phyloP scores from a whole-genome alignment of 768 basidiomycete species.

The Suillus sp. region DNA sequence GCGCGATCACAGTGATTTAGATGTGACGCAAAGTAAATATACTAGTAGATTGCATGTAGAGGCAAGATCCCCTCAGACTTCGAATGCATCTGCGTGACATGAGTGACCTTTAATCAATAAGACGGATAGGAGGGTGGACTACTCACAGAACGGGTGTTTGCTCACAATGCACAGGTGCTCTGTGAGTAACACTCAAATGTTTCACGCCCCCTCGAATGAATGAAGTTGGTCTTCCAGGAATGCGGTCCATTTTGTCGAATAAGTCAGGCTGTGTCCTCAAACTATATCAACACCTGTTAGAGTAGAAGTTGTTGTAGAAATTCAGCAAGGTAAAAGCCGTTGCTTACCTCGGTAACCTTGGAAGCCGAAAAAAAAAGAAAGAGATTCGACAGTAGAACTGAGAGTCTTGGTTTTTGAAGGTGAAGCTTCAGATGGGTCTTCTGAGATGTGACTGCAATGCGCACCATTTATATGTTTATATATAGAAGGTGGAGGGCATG shows the following conservation, averaged over 20 bases:
- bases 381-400: not conserved
- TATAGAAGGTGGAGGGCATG: not conserved
- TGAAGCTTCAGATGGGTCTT: not conserved
- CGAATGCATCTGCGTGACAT: not conserved
- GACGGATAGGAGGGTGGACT: not conserved
- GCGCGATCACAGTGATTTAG: not conserved
- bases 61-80: not conserved
- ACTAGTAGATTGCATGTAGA: not conserved
- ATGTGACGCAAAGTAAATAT: not conserved
- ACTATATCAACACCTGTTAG: not conserved
- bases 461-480: not conserved
- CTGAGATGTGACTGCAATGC: not conserved
- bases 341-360: not conserved
- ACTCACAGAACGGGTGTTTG: not conserved
- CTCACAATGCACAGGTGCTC: not conserved
- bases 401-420: not conserved
- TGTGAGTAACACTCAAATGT: not conserved
- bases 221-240: not conserved
- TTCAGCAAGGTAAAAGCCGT: not conserved
- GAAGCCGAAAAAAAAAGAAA: too few species aligned
- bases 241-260: not conserved
- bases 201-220: conserved; percentile 6
- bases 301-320: not conserved
- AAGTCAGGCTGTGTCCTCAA: not conserved
- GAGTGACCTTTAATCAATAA: not conserved